Percentiles rank a stretch among this genome's conserved stretches.
phyloP scores from a whole-genome alignment of 2,329 filamentous ascomycete genomes.

The Beauveria caledonica region DNA sequence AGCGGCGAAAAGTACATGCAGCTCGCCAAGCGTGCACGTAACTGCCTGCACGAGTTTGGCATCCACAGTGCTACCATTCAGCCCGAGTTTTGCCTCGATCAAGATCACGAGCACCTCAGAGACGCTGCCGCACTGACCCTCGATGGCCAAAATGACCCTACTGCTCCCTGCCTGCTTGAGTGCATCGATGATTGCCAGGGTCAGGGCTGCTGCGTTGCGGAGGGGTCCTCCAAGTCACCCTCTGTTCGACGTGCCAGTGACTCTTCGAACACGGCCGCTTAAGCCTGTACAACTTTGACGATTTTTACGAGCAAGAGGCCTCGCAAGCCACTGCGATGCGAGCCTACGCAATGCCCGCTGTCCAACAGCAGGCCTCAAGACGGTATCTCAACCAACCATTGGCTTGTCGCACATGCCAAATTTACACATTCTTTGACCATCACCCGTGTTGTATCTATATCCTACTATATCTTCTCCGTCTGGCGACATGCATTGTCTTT shows the following conservation, averaged over 20 bases:
- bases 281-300: neutral
- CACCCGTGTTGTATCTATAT: neutral
- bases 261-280: constrained; percentile 19
- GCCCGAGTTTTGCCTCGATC: constrained; percentile 68
- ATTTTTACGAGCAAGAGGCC: neutral
- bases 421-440: neutral
- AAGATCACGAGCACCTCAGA: constrained; percentile 32
- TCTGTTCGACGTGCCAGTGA: constrained; percentile 29
- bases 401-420: neutral
- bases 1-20: constrained; percentile 81
- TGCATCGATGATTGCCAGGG: constrained; percentile 30
- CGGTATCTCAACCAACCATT: neutral
- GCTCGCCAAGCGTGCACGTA: constrained; percentile 71
- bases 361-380: neutral
- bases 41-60: constrained; percentile 88
- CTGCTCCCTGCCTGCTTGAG: constrained; percentile 40
- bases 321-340: too few relatives aligned
- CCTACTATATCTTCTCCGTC: neutral
- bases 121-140: constrained; percentile 27
- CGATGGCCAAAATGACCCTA: constrained; percentile 25
- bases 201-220: constrained; percentile 24
- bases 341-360: neutral
- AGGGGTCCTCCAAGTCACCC: constrained; percentile 25
- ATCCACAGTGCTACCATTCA: constrained; percentile 98
- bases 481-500: neutral